These are phyloP conservation scores for Entamoeba dispar DNA, from an alignment of 208 protist species.

Conservation along the genomic window DNA sequence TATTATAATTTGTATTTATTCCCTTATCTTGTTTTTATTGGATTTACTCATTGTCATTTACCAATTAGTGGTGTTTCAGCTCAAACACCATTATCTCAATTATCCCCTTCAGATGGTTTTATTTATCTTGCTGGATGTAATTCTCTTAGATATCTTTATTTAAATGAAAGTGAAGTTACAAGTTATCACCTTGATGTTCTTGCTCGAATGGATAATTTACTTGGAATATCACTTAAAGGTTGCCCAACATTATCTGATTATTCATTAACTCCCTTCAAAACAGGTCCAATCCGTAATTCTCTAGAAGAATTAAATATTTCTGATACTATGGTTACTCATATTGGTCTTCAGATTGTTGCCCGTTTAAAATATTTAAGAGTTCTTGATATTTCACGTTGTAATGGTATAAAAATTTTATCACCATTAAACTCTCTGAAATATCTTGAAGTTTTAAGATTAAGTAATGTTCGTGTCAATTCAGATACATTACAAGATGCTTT, in stretches of 20 bases:
- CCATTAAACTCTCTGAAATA: background rate
- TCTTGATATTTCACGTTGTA: background rate
- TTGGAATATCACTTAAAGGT: background rate
- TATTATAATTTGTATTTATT: background rate
- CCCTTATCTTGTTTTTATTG: background rate
- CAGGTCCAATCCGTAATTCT: background rate
- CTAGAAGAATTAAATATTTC: background rate
- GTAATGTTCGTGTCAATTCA: background rate
- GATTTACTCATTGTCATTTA: background rate
- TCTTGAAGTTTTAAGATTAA: background rate
- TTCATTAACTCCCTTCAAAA: background rate
- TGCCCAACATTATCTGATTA: background rate
- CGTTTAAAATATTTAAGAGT: background rate
- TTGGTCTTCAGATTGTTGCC: background rate
- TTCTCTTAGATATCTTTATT: background rate
- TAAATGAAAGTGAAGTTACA: background rate
- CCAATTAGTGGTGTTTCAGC: background rate
- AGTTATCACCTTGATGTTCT: background rate
- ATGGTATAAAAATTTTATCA: background rate
- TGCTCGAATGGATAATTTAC: background rate
- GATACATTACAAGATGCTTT: background rate
- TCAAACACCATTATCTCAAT: background rate
- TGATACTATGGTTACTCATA: background rate
- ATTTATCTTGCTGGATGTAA: background rate
- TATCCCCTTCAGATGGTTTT: background rate